Evolutionary conservation across 2,329 filamentous ascomycete genomes (phyloP).

Genomic region (Ceratocystis destructans): DNA sequence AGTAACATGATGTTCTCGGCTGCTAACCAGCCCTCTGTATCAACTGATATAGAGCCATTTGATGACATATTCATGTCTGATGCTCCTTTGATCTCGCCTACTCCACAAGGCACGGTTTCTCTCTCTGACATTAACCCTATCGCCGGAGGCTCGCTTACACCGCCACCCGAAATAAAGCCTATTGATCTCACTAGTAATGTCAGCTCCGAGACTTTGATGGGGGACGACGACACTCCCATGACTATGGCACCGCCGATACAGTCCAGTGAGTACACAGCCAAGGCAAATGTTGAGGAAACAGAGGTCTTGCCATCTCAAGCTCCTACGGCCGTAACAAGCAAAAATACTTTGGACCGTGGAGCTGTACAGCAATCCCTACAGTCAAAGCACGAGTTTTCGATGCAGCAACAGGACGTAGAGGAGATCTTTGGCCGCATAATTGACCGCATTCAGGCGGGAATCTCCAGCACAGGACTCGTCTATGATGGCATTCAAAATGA

Average conservation of each 20-base stretch:
- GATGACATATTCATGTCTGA: constrained; percentile 15
- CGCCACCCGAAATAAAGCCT: not conserved
- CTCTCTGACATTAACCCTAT: constrained; percentile 15
- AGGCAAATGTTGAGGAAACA: not conserved
- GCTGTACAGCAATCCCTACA: constrained; percentile 34
- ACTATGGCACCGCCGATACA: not conserved
- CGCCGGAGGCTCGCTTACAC: constrained; percentile 7
- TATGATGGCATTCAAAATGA: constrained; percentile 63
- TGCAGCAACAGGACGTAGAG: constrained; percentile 74
- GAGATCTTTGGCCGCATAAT: constrained; percentile 91
- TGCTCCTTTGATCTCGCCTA: constrained; percentile 1
- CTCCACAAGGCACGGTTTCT: constrained; percentile 9
- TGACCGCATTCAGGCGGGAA: constrained; percentile 79
- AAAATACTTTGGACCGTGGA: constrained; percentile 22
- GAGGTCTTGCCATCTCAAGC: not conserved
- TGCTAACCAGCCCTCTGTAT: not conserved
- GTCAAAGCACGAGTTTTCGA: constrained; percentile 20
- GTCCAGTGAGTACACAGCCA: not conserved
- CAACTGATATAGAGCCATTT: not conserved
- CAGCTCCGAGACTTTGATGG: constrained; percentile 14
- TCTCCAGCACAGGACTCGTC: constrained; percentile 54
- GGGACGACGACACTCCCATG: constrained; percentile 11
- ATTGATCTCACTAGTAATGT: constrained; percentile 6
- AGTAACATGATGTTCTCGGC: not conserved
- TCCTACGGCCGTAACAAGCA: not conserved